These are phyloP conservation scores for Cyclocybe aegerita DNA, from an alignment of 768 basidiomycete genomes.

Conservation along the genomic window DNA sequence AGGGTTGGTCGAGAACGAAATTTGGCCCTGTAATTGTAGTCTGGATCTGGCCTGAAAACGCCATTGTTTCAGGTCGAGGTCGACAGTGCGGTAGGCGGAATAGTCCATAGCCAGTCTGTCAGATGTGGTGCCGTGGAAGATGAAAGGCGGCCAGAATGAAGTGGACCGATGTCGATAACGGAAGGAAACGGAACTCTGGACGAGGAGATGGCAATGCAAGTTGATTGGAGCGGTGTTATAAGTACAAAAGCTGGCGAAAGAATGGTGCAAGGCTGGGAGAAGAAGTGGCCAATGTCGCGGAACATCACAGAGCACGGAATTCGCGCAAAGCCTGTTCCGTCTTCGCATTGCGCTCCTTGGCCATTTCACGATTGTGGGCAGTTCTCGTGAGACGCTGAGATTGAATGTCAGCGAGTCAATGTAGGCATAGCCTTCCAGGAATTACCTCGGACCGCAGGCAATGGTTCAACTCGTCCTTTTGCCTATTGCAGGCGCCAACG, in stretches of 20 bases:
- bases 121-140: background rate
- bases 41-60: background rate
- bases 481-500: slow-evolving; percentile 67
- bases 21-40: slow-evolving; percentile 2
- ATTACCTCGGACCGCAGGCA: slow-evolving; percentile 74
- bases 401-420: slow-evolving; percentile 6
- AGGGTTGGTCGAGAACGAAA: background rate
- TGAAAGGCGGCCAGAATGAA: too few relatives aligned
- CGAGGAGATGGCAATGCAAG: too few relatives aligned
- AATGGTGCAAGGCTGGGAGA: background rate
- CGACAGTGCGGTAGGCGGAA: background rate
- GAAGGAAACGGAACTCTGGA: too few relatives aligned
- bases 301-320: slow-evolving; percentile 49
- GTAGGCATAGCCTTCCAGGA: slow-evolving; percentile 4
- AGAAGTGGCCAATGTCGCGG: slow-evolving; percentile 25
- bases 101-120: background rate
- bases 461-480: slow-evolving; percentile 65
- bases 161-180: too few relatives aligned
- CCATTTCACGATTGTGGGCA: slow-evolving; percentile 54
- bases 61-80: too few relatives aligned
- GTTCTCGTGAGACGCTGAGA: slow-evolving; percentile 60
- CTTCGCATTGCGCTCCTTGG: slow-evolving; percentile 57
- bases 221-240: too few relatives aligned
- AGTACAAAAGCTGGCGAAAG: too few relatives aligned
- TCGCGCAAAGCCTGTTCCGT: slow-evolving; percentile 62